Percentiles rank a stretch among this genome's conserved stretches.
These are phyloP conservation scores for Ganoderma meredithae DNA, from an alignment of 1,284 basidiomycete species.

Conservation along the genomic window DNA sequence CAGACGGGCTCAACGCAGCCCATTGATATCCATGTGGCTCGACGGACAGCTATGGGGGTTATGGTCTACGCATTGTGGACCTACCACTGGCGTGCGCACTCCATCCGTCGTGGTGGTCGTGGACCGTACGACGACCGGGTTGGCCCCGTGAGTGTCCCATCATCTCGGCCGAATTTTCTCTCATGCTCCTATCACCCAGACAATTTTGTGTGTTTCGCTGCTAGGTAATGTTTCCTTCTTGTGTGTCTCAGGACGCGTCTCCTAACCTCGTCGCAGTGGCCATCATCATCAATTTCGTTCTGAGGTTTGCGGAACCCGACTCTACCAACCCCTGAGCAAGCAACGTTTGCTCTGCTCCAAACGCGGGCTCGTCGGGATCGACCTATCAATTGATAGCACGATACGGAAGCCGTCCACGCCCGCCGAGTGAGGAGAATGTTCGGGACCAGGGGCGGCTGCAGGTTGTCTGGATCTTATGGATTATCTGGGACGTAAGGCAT, in stretches of 20 bases:
- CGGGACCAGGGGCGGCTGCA: neutral
- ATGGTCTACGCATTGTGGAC: constrained; percentile 97
- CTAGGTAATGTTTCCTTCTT: constrained; percentile 63
- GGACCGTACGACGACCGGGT: constrained; percentile 98
- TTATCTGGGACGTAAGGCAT: constrained; percentile 4
- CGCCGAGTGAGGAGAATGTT: constrained; percentile 4
- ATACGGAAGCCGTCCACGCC: neutral
- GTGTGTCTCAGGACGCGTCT: neutral
- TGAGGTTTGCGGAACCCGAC: constrained; percentile 65
- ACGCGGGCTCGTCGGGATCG: neutral
- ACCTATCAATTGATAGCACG: neutral
- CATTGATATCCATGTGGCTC: neutral
- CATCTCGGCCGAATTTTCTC: constrained; percentile 23
- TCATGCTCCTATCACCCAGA: constrained; percentile 53
- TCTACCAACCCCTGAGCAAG: constrained; percentile 22
- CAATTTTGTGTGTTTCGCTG: constrained; percentile 85
- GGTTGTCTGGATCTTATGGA: constrained; percentile 5
- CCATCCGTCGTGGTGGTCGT: constrained; percentile 90
- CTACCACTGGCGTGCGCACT: constrained; percentile 95
- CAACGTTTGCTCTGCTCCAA: neutral
- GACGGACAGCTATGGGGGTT: constrained; percentile 85
- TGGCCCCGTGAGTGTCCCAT: constrained; percentile 68
- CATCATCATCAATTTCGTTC: constrained; percentile 88
- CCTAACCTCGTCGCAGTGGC: constrained; percentile 62
- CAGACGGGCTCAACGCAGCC: neutral